A percentile compares a stretch with the other conserved stretches of the same genome.
These are phyloP conservation scores for Rhynchospora tenuis DNA, from an alignment of 176 grass and related monocot genomes.

Conservation along the genomic window DNA sequence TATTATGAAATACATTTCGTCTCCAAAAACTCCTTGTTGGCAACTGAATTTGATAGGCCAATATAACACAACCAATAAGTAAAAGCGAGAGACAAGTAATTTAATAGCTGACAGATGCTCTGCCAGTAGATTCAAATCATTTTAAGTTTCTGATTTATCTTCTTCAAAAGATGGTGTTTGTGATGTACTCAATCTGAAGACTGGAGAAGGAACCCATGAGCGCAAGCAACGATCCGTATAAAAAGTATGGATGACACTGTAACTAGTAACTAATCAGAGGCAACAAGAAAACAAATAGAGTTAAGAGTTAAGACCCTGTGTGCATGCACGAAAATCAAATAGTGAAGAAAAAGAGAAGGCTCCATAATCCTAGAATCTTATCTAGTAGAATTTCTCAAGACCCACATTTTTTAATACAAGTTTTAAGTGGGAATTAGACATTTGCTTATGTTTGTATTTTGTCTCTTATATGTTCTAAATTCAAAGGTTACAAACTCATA, in stretches of 20 bases:
- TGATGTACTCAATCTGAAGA: not conserved
- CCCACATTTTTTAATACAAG: not conserved
- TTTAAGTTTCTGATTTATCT: slow-evolving; percentile 1
- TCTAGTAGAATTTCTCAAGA: not conserved
- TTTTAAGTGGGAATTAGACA: not conserved
- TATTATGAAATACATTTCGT: not conserved
- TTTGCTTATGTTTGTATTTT: not conserved
- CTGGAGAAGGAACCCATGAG: not conserved
- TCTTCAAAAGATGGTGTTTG: not conserved
- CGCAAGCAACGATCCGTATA: not conserved
- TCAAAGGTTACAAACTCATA: too few relatives aligned
- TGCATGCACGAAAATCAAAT: not conserved
- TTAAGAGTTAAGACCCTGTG: slow-evolving; percentile 8
- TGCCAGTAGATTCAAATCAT: slow-evolving; percentile 8
- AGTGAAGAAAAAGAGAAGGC: not conserved
- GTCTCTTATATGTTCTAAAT: not conserved
- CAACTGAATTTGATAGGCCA: not conserved
- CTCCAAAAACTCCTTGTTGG: not conserved
- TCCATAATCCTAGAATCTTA: not conserved
- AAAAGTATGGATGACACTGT: slow-evolving; percentile 12
- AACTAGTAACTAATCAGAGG: slow-evolving; percentile 19
- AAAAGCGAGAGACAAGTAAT: slow-evolving; percentile 1
- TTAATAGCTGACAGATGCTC: slow-evolving; percentile 5
- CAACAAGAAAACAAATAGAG: slow-evolving; percentile 20
- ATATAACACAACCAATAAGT: not conserved